Base-by-base conservation (phyloP, 108 stramenopile genomes). In the Pseudonitzschia delicatissima region DNA sequence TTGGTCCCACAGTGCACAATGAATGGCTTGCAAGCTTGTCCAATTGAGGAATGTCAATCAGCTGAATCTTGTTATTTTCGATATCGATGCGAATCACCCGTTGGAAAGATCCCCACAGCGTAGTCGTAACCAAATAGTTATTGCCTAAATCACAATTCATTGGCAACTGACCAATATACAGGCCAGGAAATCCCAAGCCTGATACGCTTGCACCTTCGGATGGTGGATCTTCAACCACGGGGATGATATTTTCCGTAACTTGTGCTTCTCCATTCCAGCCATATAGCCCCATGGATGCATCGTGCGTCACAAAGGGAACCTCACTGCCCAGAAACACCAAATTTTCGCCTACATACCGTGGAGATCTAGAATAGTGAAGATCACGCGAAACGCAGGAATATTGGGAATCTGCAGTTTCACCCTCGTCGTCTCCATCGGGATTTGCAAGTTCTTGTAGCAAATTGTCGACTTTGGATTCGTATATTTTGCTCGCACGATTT, bases 281-380 rank as follows among this genome's bases (percentile, higher is more conserved):
- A 75, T 77, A 74, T 25, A 91, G 59, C 11, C 68, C 82, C 75
- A 88, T 83, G 40, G 77, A 82, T 9, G 83, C 85, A 61, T 72
- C 77, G 45, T 91, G 90, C 9, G 87, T 82, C 35, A 84, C 84
- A 68, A 88, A 88, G 8, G 83, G 85, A 48, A 73, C 42, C 18
- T 73, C 60, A 23, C 80, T 77, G 45, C 69, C 72, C 29, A 92
- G 63, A 62, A 78, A 88, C 9, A 81, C 76, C n/a, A 92, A 66
- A 27, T 52, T 80, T 39, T 73, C 59, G 23, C 37, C 33, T 9
- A 55, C 37, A 15, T 68, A 87, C 55, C 77, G 60, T 40, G 90
- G 90, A 4, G 86, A 88, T 34, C 90, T 71, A n/a, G 71, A 64
- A 39, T 36, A 58, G 53, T 39, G 21, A 45, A 72, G 51, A 57